Conservation (phyloP, 257 asterid genomes). For the Nyctanthes arbortristis region DNA sequence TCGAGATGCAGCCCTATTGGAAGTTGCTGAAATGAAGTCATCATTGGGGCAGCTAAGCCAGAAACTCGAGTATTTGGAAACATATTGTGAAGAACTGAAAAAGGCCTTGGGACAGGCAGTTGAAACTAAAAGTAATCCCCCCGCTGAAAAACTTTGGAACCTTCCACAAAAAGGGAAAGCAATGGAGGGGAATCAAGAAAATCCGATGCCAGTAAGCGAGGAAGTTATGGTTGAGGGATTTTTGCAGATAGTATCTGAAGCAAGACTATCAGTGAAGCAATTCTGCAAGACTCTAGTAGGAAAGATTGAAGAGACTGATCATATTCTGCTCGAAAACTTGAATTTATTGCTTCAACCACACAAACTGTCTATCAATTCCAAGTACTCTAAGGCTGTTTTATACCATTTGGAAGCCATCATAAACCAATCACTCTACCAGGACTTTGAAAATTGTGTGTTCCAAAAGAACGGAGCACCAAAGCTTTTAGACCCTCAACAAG, state of each 20-base stretch:
- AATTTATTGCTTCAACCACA: conserved; percentile 64
- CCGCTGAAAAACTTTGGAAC: conserved; percentile 37
- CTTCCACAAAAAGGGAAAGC: conserved; percentile 38
- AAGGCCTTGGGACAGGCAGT: conserved; percentile 58
- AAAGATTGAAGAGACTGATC: conserved; percentile 56
- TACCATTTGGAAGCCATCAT: conserved; percentile 83
- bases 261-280: conserved; percentile 79
- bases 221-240: conserved; percentile 84
- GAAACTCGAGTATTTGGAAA: conserved; percentile 72
- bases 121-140: conserved; percentile 36
- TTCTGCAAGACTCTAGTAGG: conserved; percentile 71
- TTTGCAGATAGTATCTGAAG: conserved; percentile 80
- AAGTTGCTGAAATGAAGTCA: conserved; percentile 66
- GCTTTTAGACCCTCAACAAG: conserved; percentile 64
- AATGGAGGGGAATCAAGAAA: conserved; percentile 40
- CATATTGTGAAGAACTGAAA: conserved; percentile 75
- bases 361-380: conserved; percentile 57
- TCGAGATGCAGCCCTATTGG: conserved; percentile 59
- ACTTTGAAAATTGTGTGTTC: conserved; percentile 78
- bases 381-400: conserved; percentile 52
- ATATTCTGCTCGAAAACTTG: conserved; percentile 45
- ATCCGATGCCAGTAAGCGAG: conserved; percentile 56
- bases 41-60: conserved; percentile 63
- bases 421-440: conserved; percentile 78
- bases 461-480: conserved; percentile 71